phyloP scores from a whole-genome alignment of 2,329 filamentous ascomycete species.

The Massarina eburnea region DNA sequence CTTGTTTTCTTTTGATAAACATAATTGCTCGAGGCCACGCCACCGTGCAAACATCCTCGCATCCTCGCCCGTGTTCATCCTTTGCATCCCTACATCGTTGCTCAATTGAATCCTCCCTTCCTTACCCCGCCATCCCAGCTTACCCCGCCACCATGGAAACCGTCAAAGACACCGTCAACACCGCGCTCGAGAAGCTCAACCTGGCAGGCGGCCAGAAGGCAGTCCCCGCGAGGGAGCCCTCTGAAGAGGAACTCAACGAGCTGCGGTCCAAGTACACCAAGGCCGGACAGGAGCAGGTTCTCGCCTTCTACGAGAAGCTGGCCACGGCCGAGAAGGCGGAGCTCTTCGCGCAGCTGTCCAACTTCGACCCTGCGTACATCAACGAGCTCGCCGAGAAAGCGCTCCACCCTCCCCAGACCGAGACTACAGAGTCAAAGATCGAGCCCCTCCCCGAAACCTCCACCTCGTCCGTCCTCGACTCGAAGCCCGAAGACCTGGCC shows the following conservation, averaged over 20 bases:
- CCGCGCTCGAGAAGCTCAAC: constrained; percentile 46
- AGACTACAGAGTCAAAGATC: constrained; percentile 60
- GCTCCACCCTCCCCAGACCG: constrained; percentile 70
- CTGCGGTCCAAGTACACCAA: constrained; percentile 73
- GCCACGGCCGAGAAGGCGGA: constrained; percentile 69
- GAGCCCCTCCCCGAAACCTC: constrained; percentile 87
- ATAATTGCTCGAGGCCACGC: constrained; percentile 17
- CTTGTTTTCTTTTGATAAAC: constrained; percentile 18
- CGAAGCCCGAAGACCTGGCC: constrained; percentile 72
- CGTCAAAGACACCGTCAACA: constrained; percentile 46
- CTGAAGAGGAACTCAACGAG: constrained; percentile 65
- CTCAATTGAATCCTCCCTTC: constrained; percentile 12
- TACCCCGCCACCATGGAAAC: constrained; percentile 45
- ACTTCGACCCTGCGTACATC: constrained; percentile 83
- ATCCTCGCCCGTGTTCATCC: not conserved
- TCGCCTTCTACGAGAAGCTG: constrained; percentile 84
- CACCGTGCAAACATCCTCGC: constrained; percentile 7
- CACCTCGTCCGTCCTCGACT: constrained; percentile 89
- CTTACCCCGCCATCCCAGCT: constrained; percentile 12
- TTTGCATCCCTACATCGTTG: not conserved
- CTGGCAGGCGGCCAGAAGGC: constrained; percentile 37
- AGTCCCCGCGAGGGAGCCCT: constrained; percentile 55
- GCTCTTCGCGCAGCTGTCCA: constrained; percentile 78
- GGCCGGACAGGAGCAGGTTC: constrained; percentile 78
- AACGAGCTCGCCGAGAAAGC: constrained; percentile 83